phyloP scores from a whole-genome alignment of 169 alveolate species.

The Eimeria brunetti region DNA sequence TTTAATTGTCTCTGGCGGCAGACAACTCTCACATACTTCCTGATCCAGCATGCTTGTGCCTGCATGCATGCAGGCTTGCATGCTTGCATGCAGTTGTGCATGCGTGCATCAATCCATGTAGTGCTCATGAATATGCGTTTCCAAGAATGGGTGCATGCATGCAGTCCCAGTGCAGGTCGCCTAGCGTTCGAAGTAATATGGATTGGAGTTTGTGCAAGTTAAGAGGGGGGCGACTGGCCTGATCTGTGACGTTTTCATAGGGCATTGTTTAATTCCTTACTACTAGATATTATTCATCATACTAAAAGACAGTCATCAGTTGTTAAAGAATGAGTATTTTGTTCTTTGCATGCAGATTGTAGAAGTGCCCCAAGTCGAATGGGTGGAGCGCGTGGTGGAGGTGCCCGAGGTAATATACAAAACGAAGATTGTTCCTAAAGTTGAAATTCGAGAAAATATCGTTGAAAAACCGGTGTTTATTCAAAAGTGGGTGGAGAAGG shows the following conservation, averaged over 20 bases:
- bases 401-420: slow-evolving; percentile 92
- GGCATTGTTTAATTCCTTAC: neutral
- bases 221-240: neutral
- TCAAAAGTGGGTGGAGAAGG: slow-evolving; percentile 91
- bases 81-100: neutral
- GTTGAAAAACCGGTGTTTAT: slow-evolving; percentile 89
- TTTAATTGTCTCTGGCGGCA: neutral
- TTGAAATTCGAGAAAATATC: slow-evolving; percentile 90
- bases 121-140: too few relatives aligned
- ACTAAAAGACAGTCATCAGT: too few relatives aligned
- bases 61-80: neutral
- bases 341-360: slow-evolving; percentile 83
- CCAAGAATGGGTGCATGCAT: too few relatives aligned
- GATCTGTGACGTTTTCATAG: too few relatives aligned
- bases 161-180: neutral
- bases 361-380: slow-evolving; percentile 92
- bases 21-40: neutral
- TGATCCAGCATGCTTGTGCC: neutral
- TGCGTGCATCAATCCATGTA: too few relatives aligned
- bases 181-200: neutral
- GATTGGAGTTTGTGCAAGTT: neutral
- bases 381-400: slow-evolving; percentile 91
- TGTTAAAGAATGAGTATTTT: too few relatives aligned
- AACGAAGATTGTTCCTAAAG: slow-evolving; percentile 90
- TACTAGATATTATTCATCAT: neutral